Evolutionary conservation across 2,329 filamentous ascomycete species (phyloP), one percentile per base, ranked within the genome.

Genomic region (Fusarium haematococcum): DNA sequence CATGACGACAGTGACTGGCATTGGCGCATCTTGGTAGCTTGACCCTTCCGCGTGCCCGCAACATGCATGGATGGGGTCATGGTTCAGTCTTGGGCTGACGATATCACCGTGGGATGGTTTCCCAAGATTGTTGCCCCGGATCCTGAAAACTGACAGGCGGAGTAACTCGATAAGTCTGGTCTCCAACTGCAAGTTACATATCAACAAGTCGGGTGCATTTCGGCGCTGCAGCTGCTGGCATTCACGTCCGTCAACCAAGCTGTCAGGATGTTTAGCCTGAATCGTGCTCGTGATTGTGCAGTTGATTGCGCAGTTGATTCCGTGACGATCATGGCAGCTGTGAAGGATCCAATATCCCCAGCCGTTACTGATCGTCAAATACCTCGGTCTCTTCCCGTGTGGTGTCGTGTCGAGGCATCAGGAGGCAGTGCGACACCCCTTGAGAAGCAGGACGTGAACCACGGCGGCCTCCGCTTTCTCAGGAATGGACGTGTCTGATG

Each of bases 1-100:
- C 43, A 78, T 75, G 74, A 78, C 75, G 74, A 71, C 73, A 76
- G 54, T 58, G 58, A 72, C 65, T 59, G 32, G 73, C 67, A 59
- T 69, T 56, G 59, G 69, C 63, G 48, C 67, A 56, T 72, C 66
- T 73, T 58, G 30, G 45, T 48, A 50, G 37, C 32, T 50, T 52
- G 39, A 56, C 58, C 64, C 41, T 71, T 72, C 70, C 62, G 59
- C 61, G 59, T 77, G 41, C 54, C 69, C 35, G 65, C 59, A 45
- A 45, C 35, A 63, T 63, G 54, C 67, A 68, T 67, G 61, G 70
- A 61, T 74, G 62, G 62, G 62, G 67, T 61, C 67, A 74, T 68
- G 62, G 33, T 52, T 59, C 61, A 48, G 18, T 50, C 45, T 50
- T 50, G 27, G 48, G 48, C 58, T 72, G 52, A 69, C 35, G 37